Evolutionary conservation across 768 basidiomycete genomes (phyloP).

Genomic region (Infundibulicybe gibba): DNA sequence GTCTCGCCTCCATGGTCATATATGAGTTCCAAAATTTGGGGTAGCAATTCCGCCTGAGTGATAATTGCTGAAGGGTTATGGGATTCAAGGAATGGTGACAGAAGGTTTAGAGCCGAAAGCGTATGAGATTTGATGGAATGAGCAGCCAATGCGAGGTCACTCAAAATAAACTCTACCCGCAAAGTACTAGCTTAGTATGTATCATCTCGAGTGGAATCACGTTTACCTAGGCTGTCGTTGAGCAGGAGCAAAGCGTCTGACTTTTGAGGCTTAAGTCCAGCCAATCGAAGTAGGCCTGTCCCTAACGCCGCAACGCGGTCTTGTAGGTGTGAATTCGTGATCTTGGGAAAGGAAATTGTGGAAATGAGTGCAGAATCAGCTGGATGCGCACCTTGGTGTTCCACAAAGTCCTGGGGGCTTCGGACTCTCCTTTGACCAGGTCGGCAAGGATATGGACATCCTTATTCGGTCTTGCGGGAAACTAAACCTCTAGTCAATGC

Average conservation of each 20-base stretch:
- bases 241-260: constrained; percentile 74
- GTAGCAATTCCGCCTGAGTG: constrained; percentile 61
- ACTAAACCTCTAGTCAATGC: constrained; percentile 35
- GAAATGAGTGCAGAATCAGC: not conserved
- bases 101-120: constrained; percentile 52
- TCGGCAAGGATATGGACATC: constrained; percentile 67
- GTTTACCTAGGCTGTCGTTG: constrained; percentile 73
- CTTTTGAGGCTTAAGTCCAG: constrained; percentile 49
- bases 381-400: constrained; percentile 55
- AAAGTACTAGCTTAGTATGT: not conserved
- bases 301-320: constrained; percentile 70
- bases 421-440: constrained; percentile 62
- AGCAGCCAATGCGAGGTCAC: constrained; percentile 74
- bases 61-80: constrained; percentile 75
- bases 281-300: constrained; percentile 62
- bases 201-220: constrained; percentile 9
- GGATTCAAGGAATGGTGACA: constrained; percentile 60
- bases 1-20: constrained; percentile 51
- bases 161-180: constrained; percentile 66
- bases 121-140: constrained; percentile 69
- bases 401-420: constrained; percentile 75
- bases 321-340: constrained; percentile 69
- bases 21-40: constrained; percentile 66
- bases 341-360: constrained; percentile 35
- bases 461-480: constrained; percentile 68